Evolutionary conservation across 139 green algal genomes (phyloP).

Genomic region (Marvania coccoides): DNA sequence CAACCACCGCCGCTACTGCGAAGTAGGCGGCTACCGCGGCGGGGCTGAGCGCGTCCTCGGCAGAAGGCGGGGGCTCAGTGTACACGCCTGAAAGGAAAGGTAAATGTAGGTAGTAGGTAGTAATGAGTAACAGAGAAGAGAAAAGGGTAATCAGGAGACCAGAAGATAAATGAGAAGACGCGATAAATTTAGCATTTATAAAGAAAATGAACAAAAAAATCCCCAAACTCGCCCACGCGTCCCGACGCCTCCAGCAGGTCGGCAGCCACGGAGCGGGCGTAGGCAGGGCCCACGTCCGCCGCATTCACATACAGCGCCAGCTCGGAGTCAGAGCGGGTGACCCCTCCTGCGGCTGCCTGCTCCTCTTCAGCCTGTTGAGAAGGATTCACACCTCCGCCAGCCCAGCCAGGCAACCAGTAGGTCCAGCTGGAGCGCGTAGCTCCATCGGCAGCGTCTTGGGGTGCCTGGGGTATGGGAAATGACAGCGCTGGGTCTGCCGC

Average conservation of each 20-base stretch:
- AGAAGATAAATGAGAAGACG: too few relatives aligned
- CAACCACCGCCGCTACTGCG: slow-evolving; percentile 12
- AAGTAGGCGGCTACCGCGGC: slow-evolving; percentile 28
- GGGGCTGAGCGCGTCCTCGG: slow-evolving; percentile 25
- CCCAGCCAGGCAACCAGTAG: too few relatives aligned
- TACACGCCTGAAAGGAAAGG: slow-evolving; percentile 7
- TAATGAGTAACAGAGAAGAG: neutral
- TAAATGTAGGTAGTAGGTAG: too few relatives aligned
- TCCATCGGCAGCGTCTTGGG: too few relatives aligned
- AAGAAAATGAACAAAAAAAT: neutral
- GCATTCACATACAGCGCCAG: slow-evolving; percentile 31
- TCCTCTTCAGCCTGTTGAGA: too few relatives aligned
- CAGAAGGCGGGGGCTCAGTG: slow-evolving; percentile 23
- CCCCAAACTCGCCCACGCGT: slow-evolving; percentile 12
- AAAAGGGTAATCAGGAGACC: neutral
- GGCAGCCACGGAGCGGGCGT: slow-evolving; percentile 36
- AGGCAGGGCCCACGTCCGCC: slow-evolving; percentile 37
- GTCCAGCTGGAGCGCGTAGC: too few relatives aligned
- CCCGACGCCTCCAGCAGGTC: slow-evolving; percentile 33
- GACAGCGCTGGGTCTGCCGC: too few relatives aligned
- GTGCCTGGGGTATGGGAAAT: too few relatives aligned
- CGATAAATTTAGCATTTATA: too few relatives aligned
- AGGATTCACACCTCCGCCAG: too few relatives aligned
- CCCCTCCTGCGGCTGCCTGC: neutral
- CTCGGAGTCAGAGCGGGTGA: slow-evolving; percentile 20